phyloP scores from a whole-genome alignment of 192 early-diverging fungal species.

The Funneliformis geosporum region DNA sequence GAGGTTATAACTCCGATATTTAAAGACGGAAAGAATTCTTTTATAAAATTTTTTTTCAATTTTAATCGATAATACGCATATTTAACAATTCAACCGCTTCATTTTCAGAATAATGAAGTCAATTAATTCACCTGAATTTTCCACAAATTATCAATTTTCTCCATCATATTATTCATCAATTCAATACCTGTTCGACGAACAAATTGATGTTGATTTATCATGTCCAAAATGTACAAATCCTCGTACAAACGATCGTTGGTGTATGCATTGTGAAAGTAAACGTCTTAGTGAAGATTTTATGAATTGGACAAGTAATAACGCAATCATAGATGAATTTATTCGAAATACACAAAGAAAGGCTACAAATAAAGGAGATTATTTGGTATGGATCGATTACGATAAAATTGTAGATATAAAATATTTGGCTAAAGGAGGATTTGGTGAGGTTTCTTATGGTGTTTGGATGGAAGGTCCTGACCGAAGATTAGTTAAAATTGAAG shows the following conservation, averaged over 20 bases:
- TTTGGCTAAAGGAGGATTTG: conserved; percentile 12
- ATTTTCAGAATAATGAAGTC: too few species aligned
- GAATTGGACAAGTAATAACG: conserved; percentile 17
- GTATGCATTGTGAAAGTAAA: not conserved
- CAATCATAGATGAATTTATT: conserved; percentile 3
- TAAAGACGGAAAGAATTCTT: too few species aligned
- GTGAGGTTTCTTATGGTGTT: not conserved
- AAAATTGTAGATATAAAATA: not conserved
- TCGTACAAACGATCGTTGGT: conserved; percentile 1
- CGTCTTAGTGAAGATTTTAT: not conserved
- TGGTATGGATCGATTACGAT: conserved; percentile 21
- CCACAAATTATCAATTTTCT: not conserved
- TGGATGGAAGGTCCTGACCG: conserved; percentile 6
- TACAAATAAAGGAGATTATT: conserved; percentile 3
- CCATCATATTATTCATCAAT: too few species aligned
- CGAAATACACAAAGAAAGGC: conserved; percentile 1
- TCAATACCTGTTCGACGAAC: not conserved
- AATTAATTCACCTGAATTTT: not conserved
- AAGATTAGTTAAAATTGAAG: not conserved
- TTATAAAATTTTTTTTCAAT: too few species aligned
- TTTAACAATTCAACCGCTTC: too few species aligned
- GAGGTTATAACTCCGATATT: too few species aligned
- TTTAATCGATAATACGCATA: too few species aligned
- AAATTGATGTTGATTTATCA: not conserved
- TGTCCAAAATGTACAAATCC: conserved; percentile 3